Percentiles rank a stretch among this genome's conserved stretches.
Conservation (phyloP, 768 basidiomycete species). For the Daedaleopsis nitida region DNA sequence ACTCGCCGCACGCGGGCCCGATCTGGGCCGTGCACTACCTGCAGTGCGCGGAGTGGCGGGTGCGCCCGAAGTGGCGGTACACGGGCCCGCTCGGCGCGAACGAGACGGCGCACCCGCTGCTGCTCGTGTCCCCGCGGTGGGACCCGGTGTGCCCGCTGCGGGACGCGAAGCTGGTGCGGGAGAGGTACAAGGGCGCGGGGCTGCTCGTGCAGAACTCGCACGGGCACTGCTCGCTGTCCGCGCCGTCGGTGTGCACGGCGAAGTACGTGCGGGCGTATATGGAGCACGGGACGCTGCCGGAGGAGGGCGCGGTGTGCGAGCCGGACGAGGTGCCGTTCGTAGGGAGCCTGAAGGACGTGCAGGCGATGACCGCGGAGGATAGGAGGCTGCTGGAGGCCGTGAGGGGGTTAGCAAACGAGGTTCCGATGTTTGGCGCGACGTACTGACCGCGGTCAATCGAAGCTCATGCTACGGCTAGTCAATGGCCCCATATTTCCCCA, state of each 20-base stretch:
- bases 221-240: constrained; percentile 22
- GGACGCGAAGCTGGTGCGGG: constrained; percentile 19
- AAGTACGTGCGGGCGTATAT: constrained; percentile 22
- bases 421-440: constrained; percentile 8
- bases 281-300: constrained; percentile 21
- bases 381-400: constrained; percentile 18
- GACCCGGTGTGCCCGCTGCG: constrained; percentile 25
- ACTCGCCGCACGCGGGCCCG: constrained; percentile 14
- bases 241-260: constrained; percentile 26
- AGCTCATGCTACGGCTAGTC: no score
- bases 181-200: constrained; percentile 19
- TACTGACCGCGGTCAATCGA: no score
- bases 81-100: constrained; percentile 20
- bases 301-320: constrained; percentile 24
- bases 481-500: no score
- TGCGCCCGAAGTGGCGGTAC: constrained; percentile 22
- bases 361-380: constrained; percentile 16
- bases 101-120: constrained; percentile 21
- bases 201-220: constrained; percentile 24
- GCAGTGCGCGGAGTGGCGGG: constrained; percentile 19
- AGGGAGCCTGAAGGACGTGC: constrained; percentile 2
- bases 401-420: constrained; percentile 6
- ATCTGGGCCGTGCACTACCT: constrained; percentile 19
- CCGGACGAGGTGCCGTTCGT: constrained; percentile 23
- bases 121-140: constrained; percentile 22